Percentiles rank a stretch among this genome's conserved stretches.
phyloP scores from a whole-genome alignment of 2,329 filamentous ascomycete species.

The Juglanconis juglandina region DNA sequence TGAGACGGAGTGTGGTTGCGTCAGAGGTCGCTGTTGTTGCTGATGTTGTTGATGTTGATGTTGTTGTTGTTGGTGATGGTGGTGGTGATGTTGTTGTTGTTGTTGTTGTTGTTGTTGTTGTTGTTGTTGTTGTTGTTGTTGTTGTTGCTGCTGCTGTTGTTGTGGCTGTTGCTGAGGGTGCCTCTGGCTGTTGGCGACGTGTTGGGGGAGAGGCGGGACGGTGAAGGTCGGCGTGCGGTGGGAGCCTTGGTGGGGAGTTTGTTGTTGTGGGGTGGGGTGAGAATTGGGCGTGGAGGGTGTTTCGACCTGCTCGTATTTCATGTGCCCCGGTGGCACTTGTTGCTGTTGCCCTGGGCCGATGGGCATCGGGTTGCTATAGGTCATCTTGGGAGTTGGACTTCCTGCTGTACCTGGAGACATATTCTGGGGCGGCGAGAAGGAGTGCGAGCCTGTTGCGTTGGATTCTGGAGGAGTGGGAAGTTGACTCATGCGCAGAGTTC shows the following conservation, averaged over 20 bases:
- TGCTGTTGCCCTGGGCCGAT: conserved; percentile 13
- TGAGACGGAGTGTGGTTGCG: conserved; percentile 37
- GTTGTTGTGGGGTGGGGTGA: conserved; percentile 19
- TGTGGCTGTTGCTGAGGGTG: conserved; percentile 20
- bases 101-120: conserved; percentile 39
- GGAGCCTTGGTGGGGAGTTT: conserved; percentile 21
- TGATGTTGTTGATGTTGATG: conserved; percentile 26
- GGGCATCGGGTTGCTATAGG: conserved; percentile 25
- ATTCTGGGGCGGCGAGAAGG: conserved; percentile 36
- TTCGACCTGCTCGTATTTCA: conserved; percentile 24
- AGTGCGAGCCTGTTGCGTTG: conserved; percentile 26
- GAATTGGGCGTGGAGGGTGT: conserved; percentile 15
- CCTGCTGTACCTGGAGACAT: conserved; percentile 23
- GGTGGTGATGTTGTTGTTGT: conserved; percentile 35
- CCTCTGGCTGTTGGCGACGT: conserved; percentile 21
- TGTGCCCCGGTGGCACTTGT: conserved; percentile 11
- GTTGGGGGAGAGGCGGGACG: conserved; percentile 36
- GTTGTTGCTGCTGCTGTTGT: conserved; percentile 40
- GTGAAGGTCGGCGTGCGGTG: conserved; percentile 33
- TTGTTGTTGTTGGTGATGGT: conserved; percentile 6
- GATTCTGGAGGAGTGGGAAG: conserved; percentile 45
- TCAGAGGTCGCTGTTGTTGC: conserved; percentile 40
- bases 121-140: conserved; percentile 31
- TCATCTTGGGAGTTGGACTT: conserved; percentile 33
- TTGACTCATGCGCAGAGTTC: conserved; percentile 16